Percentiles rank a stretch among this genome's conserved stretches.
phyloP scores from a whole-genome alignment of 768 basidiomycete species.

The Naganishia randhawae region DNA sequence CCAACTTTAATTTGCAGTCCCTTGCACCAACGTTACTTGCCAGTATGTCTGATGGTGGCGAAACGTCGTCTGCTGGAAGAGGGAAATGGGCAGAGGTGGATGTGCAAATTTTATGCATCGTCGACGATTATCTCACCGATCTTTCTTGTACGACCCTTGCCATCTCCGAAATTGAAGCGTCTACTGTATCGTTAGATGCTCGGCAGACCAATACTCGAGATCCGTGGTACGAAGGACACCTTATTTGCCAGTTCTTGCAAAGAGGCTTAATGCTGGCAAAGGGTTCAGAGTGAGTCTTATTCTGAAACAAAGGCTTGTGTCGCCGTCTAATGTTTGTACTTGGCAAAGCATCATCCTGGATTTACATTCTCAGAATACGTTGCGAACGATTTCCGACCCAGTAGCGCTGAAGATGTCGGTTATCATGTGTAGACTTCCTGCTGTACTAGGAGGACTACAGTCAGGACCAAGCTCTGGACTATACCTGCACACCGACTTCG shows the following conservation, averaged over 20 bases:
- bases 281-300: conserved; percentile 34
- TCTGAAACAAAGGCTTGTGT: background rate
- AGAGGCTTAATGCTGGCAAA: conserved; percentile 32
- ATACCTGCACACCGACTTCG: conserved; percentile 43
- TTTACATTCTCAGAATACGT: background rate
- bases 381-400: conserved; percentile 16
- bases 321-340: background rate
- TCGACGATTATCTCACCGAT: conserved; percentile 43
- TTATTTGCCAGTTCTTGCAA: conserved; percentile 38
- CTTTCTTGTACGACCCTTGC: conserved; percentile 25
- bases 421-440: conserved; percentile 40
- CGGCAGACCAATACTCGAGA: conserved; percentile 32
- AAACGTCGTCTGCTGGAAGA: background rate
- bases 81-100: conserved; percentile 44
- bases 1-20: conserved; percentile 34
- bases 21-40: conserved; percentile 38
- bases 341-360: conserved; percentile 1
- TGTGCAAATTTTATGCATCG: conserved; percentile 40
- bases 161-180: conserved; percentile 7
- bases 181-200: conserved; percentile 25
- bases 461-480: conserved; percentile 32
- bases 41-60: conserved; percentile 31
- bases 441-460: conserved; percentile 38
- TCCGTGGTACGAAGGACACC: conserved; percentile 42
- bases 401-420: conserved; percentile 16